Percentiles rank a stretch among this genome's conserved stretches.
phyloP scores from a whole-genome alignment of 768 basidiomycete genomes.

The Suillus luteus region DNA sequence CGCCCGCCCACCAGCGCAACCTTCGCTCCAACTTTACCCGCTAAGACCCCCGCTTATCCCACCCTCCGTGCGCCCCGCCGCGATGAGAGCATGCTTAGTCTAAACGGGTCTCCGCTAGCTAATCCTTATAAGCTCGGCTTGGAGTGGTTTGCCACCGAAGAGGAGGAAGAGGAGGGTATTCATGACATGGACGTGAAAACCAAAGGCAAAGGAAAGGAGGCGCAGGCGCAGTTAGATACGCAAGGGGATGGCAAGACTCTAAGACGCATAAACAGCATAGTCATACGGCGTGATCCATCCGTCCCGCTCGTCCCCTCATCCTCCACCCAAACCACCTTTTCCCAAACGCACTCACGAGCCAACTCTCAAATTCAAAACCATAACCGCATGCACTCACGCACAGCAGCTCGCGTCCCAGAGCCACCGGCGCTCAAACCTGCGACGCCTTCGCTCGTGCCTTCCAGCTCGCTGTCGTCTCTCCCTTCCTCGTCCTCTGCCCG shows the following conservation, averaged over 20 bases:
- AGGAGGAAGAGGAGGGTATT: slow-evolving; percentile 35
- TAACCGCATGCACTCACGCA: slow-evolving; percentile 42
- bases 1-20: slow-evolving; percentile 60
- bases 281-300: slow-evolving; percentile 60
- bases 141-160: slow-evolving; percentile 52
- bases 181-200: slow-evolving; percentile 23
- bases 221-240: slow-evolving; percentile 23
- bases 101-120: slow-evolving; percentile 81
- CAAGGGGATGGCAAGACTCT: slow-evolving; percentile 19
- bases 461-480: slow-evolving; percentile 5
- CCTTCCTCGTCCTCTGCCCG: slow-evolving; percentile 36
- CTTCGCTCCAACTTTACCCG: slow-evolving; percentile 67
- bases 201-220: slow-evolving; percentile 29
- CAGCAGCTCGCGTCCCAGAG: slow-evolving; percentile 23
- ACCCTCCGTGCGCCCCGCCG: slow-evolving; percentile 65
- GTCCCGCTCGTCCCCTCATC: slow-evolving; percentile 39
- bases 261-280: slow-evolving; percentile 58
- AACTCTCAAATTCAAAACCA: slow-evolving; percentile 52
- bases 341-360: slow-evolving; percentile 44
- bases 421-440: slow-evolving; percentile 12
- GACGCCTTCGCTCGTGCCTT: background rate
- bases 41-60: slow-evolving; percentile 42
- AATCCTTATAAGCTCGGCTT: slow-evolving; percentile 75
- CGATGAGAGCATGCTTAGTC: slow-evolving; percentile 77
- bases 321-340: slow-evolving; percentile 20